phyloP scores from a whole-genome alignment of 2,329 filamentous ascomycete species.

The Fonsecaea erecta region DNA sequence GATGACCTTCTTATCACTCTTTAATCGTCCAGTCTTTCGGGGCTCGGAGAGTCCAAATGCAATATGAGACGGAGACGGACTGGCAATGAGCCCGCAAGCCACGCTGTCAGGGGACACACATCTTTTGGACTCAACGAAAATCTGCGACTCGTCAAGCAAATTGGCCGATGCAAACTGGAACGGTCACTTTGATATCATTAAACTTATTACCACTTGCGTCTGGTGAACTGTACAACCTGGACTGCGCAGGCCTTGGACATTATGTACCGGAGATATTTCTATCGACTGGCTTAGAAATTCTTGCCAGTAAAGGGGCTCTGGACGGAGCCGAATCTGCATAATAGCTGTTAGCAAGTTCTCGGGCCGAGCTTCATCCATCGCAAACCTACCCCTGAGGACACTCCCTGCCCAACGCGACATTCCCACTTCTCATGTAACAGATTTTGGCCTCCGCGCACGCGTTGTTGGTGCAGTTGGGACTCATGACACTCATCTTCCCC shows the following conservation, averaged over 20 bases:
- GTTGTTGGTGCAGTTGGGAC: slow-evolving; percentile 57
- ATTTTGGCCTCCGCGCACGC: slow-evolving; percentile 60
- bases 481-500: slow-evolving; percentile 57
- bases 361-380: not conserved
- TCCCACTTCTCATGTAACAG: slow-evolving; percentile 65
- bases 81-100: too few relatives aligned
- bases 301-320: slow-evolving; percentile 29
- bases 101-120: too few relatives aligned
- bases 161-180: too few relatives aligned
- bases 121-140: too few relatives aligned
- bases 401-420: slow-evolving; percentile 54
- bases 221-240: not conserved
- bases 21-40: too few relatives aligned
- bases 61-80: too few relatives aligned
- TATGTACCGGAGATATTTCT: not conserved
- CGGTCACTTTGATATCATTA: not conserved
- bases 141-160: too few relatives aligned
- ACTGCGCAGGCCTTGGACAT: not conserved
- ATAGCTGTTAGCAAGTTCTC: not conserved
- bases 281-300: slow-evolving; percentile 18
- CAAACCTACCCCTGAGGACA: slow-evolving; percentile 57
- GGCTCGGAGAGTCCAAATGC: too few relatives aligned
- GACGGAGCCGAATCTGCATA: slow-evolving; percentile 23
- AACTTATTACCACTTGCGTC: not conserved
- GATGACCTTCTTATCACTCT: too few relatives aligned